Evolutionary conservation across 78 protist species (phyloP).

Genomic region (Isochrysis galbana): DNA sequence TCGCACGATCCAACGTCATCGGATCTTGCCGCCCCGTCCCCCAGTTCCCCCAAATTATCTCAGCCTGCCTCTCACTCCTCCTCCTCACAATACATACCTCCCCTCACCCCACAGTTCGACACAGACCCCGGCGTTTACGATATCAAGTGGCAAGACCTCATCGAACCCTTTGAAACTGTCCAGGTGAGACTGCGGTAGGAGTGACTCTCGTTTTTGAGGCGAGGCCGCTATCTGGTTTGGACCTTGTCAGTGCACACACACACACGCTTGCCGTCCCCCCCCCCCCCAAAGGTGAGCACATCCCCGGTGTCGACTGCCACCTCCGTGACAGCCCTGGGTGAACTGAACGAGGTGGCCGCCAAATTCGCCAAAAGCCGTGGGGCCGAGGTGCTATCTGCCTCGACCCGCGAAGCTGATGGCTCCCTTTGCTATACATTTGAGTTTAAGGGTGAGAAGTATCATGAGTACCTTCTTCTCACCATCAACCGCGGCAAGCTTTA

Average conservation of each 20-base stretch:
- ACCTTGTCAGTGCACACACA: no score
- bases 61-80: no score
- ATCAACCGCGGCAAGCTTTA: constrained; percentile 9
- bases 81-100: neutral
- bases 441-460: neutral
- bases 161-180: neutral
- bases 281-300: neutral
- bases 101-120: neutral
- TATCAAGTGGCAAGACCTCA: neutral
- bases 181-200: no score
- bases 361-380: neutral
- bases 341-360: neutral
- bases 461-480: neutral
- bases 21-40: no score
- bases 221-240: no score
- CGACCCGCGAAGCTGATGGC: neutral
- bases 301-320: neutral
- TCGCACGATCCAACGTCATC: no score
- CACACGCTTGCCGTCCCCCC: neutral
- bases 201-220: no score
- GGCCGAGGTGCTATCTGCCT: neutral
- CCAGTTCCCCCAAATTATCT: no score
- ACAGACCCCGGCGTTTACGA: neutral
- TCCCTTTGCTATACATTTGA: neutral
- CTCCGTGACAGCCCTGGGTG: neutral